Percentiles rank a stretch among this genome's conserved stretches.
Evolutionary conservation across 2,329 filamentous ascomycete species (phyloP).

Genomic region (Fusarium floridanum): DNA sequence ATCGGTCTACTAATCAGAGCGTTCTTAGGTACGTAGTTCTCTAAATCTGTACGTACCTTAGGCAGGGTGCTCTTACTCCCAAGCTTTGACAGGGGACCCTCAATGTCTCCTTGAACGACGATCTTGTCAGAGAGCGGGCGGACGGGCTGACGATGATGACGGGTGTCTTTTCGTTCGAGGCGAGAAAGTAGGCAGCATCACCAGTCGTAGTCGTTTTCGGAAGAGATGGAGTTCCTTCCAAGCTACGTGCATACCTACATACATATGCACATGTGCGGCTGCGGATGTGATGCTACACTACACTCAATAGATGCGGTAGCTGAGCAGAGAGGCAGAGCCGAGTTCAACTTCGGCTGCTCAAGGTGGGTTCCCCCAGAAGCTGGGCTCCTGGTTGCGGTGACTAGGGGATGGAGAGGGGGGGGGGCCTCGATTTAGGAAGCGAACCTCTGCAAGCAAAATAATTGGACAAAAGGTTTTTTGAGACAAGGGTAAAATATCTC

Average conservation of each 20-base stretch:
- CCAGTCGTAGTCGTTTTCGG: slow-evolving; percentile 13
- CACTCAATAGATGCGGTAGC: neutral
- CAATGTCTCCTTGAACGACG: neutral
- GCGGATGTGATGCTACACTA: slow-evolving; percentile 15
- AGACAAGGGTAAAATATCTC: neutral
- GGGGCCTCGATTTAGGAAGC: slow-evolving; percentile 14
- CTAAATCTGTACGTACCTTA: no score
- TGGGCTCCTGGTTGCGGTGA: neutral
- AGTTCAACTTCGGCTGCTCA: neutral
- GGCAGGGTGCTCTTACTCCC: no score
- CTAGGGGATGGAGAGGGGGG: neutral
- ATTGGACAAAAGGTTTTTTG: neutral
- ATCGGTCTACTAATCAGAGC: no score
- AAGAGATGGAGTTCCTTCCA: slow-evolving; percentile 7
- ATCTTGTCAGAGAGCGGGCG: slow-evolving; percentile 31
- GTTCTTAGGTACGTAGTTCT: no score
- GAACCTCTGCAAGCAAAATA: neutral
- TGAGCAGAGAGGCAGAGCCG: neutral
- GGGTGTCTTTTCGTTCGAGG: neutral
- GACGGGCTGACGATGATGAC: slow-evolving; percentile 15
- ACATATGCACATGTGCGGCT: slow-evolving; percentile 21
- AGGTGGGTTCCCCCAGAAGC: neutral
- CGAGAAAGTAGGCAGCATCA: neutral
- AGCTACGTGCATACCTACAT: neutral
- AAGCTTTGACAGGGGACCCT: slow-evolving; percentile 10